Evolutionary conservation across 805 yeast species (phyloP), one percentile per base, ranked within the genome.

Genomic region (Starmerella ratchasimensis): DNA sequence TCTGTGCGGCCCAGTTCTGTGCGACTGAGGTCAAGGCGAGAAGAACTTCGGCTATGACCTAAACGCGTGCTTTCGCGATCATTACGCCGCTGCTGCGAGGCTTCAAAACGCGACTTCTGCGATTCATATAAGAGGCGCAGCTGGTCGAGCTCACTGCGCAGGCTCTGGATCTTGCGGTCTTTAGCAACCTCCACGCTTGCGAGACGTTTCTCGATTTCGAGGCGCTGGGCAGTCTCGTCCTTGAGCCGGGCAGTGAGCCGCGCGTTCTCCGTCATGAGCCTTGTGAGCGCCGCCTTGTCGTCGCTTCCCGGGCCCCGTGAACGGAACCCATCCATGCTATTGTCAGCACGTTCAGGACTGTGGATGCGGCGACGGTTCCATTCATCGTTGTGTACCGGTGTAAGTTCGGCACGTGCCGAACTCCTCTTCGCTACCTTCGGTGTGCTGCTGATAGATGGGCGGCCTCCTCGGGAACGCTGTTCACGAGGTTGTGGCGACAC

Each of bases 341-440:
- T 9, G 15, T 18, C 15, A 6, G n/a, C 20, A 25, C 33, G 34
- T 5, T 35, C 44, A 9, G 52, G 52, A 31, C 51, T 49, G 15
- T 41, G 32, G 2, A 48, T 27, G n/a, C 52, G 41, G 16, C 54
- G 41, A 9, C 54, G 45, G 3, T 35, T 21, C 2, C 50, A 27
- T 5, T 41, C 40, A 1, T 21, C 28, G 5, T 36, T 44, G n/a
- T 48, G 44, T 5, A 40, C 47, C 2, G 55, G 55, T 13, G 55
- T 51, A 30, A 49, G 47, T 19, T 46, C 52, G 5, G 51, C 49
- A 10, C 33, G 24, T 3, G 41, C 29, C 6, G 41, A 31, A 11
- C 41, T 37, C 5, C 53, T 44, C 33, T 46, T 46, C 14, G 33
- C 38, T n/a, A 46, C 33, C 28, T 45, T 45, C 16, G 50, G 50